Evolutionary conservation across 495 filamentous ascomycete species (phyloP).

Genomic region (Aspergillus sclerotiicarbonarius): DNA sequence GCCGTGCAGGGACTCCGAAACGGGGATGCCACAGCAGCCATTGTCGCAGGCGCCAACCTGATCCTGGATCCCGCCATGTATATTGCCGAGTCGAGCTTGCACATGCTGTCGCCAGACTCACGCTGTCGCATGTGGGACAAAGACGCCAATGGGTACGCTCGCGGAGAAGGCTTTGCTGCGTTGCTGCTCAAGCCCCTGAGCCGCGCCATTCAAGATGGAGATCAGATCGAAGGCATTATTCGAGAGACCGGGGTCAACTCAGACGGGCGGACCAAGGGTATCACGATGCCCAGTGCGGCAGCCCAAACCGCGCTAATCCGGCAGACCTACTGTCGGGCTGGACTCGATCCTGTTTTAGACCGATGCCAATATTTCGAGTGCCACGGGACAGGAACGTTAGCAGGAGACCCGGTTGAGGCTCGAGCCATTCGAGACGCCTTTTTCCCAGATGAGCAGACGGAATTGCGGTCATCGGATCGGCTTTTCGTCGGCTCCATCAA

Average conservation of each 20-base stretch:
- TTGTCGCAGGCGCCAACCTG: constrained; percentile 40
- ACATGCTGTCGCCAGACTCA: constrained; percentile 26
- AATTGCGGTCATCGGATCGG: too few relatives aligned
- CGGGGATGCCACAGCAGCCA: constrained; percentile 30
- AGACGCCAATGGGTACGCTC: constrained; percentile 36
- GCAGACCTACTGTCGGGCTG: constrained; percentile 44
- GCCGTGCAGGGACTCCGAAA: constrained; percentile 30
- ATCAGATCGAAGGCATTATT: constrained; percentile 42
- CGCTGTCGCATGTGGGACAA: constrained; percentile 19
- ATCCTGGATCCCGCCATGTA: constrained; percentile 25
- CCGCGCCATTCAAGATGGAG: constrained; percentile 35
- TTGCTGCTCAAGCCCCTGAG: constrained; percentile 36
- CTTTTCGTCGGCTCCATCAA: neutral
- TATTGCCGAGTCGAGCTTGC: constrained; percentile 10
- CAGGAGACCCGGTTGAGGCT: constrained; percentile 60
- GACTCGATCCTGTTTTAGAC: constrained; percentile 34
- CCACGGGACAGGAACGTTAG: constrained; percentile 48
- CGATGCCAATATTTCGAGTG: constrained; percentile 42
- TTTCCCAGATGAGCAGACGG: too few relatives aligned
- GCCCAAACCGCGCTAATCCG: constrained; percentile 54
- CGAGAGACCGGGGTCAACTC: constrained; percentile 26
- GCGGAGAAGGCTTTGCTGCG: constrained; percentile 39
- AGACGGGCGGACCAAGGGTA: constrained; percentile 16
- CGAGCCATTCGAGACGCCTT: neutral
- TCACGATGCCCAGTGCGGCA: constrained; percentile 48